Percentiles rank a stretch among this genome's conserved stretches.
Evolutionary conservation across 2,329 filamentous ascomycete genomes (phyloP).

Genomic region (Aspergillus quadricinctus): DNA sequence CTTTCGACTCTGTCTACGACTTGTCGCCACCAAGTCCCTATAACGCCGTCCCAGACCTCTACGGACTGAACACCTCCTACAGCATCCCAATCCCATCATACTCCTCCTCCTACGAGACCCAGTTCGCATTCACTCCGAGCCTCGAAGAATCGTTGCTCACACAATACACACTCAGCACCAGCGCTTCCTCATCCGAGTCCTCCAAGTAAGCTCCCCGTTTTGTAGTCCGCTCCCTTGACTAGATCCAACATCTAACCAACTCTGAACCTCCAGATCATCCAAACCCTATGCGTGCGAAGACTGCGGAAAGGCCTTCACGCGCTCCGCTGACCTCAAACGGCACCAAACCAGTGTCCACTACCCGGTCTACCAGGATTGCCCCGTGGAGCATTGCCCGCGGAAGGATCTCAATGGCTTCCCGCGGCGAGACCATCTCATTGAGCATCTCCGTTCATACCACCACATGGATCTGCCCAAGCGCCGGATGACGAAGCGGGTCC

Average conservation of each 20-base stretch:
- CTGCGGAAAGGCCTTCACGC: constrained; percentile 40
- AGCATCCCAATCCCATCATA: constrained; percentile 4
- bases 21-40: neutral
- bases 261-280: constrained; percentile 16
- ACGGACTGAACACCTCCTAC: neutral
- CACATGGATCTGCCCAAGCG: constrained; percentile 44
- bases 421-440: constrained; percentile 53
- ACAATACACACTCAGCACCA: neutral
- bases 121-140: constrained; percentile 1
- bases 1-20: neutral
- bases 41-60: neutral
- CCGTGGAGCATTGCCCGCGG: constrained; percentile 40
- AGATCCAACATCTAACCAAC: neutral
- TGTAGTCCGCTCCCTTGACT: neutral
- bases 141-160: constrained; percentile 11
- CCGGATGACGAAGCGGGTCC: constrained; percentile 24
- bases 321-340: constrained; percentile 47
- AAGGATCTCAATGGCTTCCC: constrained; percentile 51
- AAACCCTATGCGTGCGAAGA: constrained; percentile 31
- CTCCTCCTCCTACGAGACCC: constrained; percentile 3
- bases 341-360: constrained; percentile 47
- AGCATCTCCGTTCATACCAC: constrained; percentile 56
- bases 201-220: constrained; percentile 21
- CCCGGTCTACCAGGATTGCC: constrained; percentile 43
- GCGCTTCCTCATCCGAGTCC: constrained; percentile 5